These are phyloP conservation scores for Geosmithia flava DNA, from an alignment of 2,329 filamentous ascomycete species.

Conservation along the genomic window DNA sequence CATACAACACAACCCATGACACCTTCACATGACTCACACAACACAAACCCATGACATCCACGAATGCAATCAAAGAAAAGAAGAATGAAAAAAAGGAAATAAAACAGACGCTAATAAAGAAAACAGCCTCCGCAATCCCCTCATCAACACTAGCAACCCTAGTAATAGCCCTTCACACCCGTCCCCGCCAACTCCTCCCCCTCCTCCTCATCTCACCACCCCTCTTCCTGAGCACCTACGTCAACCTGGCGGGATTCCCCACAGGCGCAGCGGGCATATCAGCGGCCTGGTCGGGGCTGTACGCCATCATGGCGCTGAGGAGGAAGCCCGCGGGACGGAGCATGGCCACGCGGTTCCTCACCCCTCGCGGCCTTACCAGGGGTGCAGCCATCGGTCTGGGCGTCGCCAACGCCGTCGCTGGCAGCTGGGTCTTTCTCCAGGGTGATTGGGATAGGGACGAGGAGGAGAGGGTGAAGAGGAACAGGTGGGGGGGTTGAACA, in stretches of 20 bases:
- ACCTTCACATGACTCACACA: background rate
- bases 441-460: constrained; percentile 38
- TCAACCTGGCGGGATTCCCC: constrained; percentile 46
- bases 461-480: constrained; percentile 31
- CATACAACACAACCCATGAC: background rate
- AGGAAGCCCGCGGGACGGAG: constrained; percentile 24
- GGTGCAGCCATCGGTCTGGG: constrained; percentile 37
- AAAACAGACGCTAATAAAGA: too few species aligned
- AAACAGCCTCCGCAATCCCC: constrained; percentile 37
- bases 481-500: constrained; percentile 29
- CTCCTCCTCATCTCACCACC: constrained; percentile 39
- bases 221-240: constrained; percentile 43
- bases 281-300: constrained; percentile 44
- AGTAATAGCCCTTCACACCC: constrained; percentile 41
- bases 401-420: constrained; percentile 32
- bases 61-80: background rate
- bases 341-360: constrained; percentile 5
- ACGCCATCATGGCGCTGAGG: constrained; percentile 41
- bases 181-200: constrained; percentile 37
- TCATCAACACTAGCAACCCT: constrained; percentile 43
- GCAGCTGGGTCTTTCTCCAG: constrained; percentile 37
- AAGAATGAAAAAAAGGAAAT: background rate
- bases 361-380: constrained; percentile 35
- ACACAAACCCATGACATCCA: background rate
- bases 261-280: constrained; percentile 43